Evolutionary conservation across 1,139 yeast species (phyloP).

Genomic region (Hyphopichia buzzinii): DNA sequence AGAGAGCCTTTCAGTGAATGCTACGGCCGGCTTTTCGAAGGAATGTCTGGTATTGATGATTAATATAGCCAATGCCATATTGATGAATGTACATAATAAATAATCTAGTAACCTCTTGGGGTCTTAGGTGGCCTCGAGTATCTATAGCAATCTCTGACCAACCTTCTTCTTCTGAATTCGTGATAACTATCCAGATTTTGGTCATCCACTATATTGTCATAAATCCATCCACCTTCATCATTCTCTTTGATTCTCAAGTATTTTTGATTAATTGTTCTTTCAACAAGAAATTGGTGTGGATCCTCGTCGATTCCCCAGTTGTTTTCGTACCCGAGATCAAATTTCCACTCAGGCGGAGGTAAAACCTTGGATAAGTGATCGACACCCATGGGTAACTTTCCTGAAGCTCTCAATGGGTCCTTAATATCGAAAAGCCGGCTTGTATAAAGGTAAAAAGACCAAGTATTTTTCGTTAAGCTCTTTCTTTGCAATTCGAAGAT

Average conservation of each 20-base stretch:
- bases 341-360: conserved; percentile 78
- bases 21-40: conserved; percentile 54
- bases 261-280: conserved; percentile 33
- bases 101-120: conserved; percentile 11
- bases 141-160: conserved; percentile 49
- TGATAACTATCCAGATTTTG: conserved; percentile 24
- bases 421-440: conserved; percentile 48
- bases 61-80: conserved; percentile 1
- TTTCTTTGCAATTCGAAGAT: conserved; percentile 72
- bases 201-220: conserved; percentile 28
- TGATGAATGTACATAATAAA: background rate
- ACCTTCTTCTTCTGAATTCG: conserved; percentile 55
- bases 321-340: conserved; percentile 50
- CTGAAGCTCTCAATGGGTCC: conserved; percentile 52
- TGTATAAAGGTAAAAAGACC: conserved; percentile 45
- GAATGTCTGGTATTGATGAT: conserved; percentile 41
- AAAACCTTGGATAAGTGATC: conserved; percentile 51
- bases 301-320: conserved; percentile 67
- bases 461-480: conserved; percentile 57
- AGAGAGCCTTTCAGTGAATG: conserved; percentile 43
- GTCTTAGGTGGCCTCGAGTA: conserved; percentile 43
- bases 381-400: conserved; percentile 66
- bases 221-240: conserved; percentile 47
- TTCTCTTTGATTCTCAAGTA: conserved; percentile 26
- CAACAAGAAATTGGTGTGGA: conserved; percentile 52